phyloP scores from a whole-genome alignment of 331 rosid genomes.

The Quercus lobata region DNA sequence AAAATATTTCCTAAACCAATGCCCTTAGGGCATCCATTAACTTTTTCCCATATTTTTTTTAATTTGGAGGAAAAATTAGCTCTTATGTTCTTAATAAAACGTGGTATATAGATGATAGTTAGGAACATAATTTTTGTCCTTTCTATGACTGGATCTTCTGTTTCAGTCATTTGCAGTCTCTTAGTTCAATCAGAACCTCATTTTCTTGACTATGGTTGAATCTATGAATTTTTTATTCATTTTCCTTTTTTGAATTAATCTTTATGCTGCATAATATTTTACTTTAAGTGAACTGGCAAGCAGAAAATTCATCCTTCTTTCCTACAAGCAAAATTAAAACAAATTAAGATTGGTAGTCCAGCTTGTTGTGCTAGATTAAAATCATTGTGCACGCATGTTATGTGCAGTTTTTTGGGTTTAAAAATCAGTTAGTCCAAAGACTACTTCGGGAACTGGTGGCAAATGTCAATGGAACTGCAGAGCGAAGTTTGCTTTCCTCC shows the following conservation, averaged over 20 bases:
- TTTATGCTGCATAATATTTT: too few species aligned
- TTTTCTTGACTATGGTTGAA: background rate
- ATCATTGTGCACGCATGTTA: slow-evolving; percentile 5
- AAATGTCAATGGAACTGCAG: slow-evolving; percentile 53
- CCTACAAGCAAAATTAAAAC: background rate
- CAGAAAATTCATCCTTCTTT: background rate
- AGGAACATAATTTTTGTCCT: background rate
- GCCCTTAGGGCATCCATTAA: too few species aligned
- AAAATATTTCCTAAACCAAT: too few species aligned
- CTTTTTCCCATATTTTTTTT: too few species aligned
- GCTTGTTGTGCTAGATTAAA: background rate
- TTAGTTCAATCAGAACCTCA: background rate
- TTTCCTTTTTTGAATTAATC: too few species aligned
- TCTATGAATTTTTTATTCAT: background rate
- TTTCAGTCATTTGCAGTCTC: background rate
- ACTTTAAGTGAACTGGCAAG: background rate
- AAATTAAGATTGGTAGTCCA: background rate
- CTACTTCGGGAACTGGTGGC: slow-evolving; percentile 72
- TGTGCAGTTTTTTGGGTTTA: slow-evolving; percentile 86
- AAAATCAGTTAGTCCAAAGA: slow-evolving; percentile 68
- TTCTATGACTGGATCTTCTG: background rate
- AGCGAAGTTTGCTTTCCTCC: slow-evolving; percentile 36
- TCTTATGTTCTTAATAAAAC: background rate
- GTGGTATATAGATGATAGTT: background rate
- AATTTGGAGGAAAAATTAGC: background rate